phyloP scores from a whole-genome alignment of 345 rosid species.

The Nasturtium officinale region DNA sequence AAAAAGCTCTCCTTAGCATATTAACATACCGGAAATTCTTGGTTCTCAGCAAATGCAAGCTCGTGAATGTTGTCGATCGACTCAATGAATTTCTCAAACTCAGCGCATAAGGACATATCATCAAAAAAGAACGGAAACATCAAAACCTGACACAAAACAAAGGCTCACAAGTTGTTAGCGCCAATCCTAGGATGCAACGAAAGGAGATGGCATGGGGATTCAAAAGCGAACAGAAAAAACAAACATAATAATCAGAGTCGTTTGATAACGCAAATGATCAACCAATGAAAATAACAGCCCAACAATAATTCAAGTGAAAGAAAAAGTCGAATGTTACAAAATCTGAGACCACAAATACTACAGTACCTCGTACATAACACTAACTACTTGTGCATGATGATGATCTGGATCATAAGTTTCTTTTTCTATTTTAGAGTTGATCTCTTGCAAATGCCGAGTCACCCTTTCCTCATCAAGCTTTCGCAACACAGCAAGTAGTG shows the following conservation, averaged over 20 bases:
- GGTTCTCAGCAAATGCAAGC: conserved; percentile 84
- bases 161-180: conserved; percentile 15
- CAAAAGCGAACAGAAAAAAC: conserved; percentile 13
- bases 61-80: conserved; percentile 90
- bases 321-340: not conserved
- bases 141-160: conserved; percentile 66
- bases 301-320: not conserved
- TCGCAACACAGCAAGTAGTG: conserved; percentile 70
- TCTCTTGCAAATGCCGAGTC: conserved; percentile 64
- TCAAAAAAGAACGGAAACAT: conserved; percentile 90
- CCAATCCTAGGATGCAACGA: conserved; percentile 10
- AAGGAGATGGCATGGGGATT: conserved; percentile 2
- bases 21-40: conserved; percentile 81
- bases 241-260: conserved; percentile 1
- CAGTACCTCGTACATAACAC: conserved; percentile 92
- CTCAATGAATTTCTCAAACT: conserved; percentile 86
- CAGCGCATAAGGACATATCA: conserved; percentile 69
- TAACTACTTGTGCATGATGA: conserved; percentile 76
- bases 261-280: not conserved
- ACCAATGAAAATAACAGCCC: not conserved
- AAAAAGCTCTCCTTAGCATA: conserved; percentile 14
- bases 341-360: not conserved
- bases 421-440: conserved; percentile 55
- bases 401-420: conserved; percentile 65
- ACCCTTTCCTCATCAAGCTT: conserved; percentile 88